Evolutionary conservation across 139 green algal genomes (phyloP).

Genomic region (Micractinium conductrix): DNA sequence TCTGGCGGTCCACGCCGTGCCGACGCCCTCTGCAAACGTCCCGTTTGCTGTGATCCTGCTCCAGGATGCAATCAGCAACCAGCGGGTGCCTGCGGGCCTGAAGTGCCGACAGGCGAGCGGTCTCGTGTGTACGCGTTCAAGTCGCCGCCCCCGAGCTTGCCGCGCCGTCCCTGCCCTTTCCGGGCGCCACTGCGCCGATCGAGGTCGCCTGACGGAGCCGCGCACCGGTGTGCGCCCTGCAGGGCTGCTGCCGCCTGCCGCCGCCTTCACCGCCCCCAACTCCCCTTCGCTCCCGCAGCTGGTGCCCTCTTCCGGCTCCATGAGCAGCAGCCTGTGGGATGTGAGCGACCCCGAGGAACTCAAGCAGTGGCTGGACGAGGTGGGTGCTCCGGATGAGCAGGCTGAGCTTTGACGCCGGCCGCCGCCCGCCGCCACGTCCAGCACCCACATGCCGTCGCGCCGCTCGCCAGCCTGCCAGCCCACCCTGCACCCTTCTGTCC

Average conservation of each 20-base stretch:
- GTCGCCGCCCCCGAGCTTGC: neutral
- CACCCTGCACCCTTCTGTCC: too few species aligned
- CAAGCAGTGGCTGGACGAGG: slow-evolving; percentile 34
- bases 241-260: neutral
- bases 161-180: neutral
- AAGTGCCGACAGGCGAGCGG: neutral
- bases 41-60: slow-evolving; percentile 29
- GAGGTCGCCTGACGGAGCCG: neutral
- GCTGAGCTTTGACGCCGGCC: neutral
- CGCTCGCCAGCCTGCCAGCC: neutral
- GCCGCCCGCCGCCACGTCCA: neutral
- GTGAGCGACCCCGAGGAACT: slow-evolving; percentile 10
- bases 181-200: neutral
- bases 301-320: slow-evolving; percentile 13
- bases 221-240: neutral
- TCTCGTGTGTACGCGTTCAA: neutral
- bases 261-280: neutral
- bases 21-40: neutral
- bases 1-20: neutral
- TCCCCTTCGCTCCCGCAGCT: neutral
- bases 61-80: neutral
- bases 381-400: neutral
- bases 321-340: slow-evolving; percentile 30
- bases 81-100: neutral
- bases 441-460: neutral